Base-by-base conservation (phyloP, 1,284 basidiomycete species). In the Hypsizygus ulmarius region DNA sequence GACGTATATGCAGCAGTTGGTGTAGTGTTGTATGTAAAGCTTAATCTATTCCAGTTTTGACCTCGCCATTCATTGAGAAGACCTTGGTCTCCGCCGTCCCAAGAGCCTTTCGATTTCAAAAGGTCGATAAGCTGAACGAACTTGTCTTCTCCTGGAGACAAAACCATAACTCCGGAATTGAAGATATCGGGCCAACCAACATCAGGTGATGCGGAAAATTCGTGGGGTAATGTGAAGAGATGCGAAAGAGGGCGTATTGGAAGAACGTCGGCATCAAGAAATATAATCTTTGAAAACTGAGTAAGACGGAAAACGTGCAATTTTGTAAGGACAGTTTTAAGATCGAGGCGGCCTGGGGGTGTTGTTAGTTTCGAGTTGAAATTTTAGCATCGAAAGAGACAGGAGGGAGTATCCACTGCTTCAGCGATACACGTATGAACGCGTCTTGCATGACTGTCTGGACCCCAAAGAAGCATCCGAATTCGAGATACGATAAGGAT, bases 181-280 rank as follows among this genome's bases (percentile, higher is more conserved):
- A 99, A 98, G 51, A 96, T 94, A 67, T 99, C 96, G 33, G 96
- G 96, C 96, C 96, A 99, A 56, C 96, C 96, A 25, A 93, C 90
- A 67, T 99, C 96, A 4, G 96, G 93, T 12, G 85, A 89, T 8
- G 96, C 96, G 35, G 94, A 88, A 56, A 90, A 90, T 52, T 87
- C 84, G 62, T 87, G 73, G 10, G 84, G 77, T 42, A 87, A 67
- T 19, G 75, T 74, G 66, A 97, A 95, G n/a, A 97, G 81, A 65
- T 94, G 92, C 16, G 90, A 87, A 42, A 97, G 71, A 15, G 93
- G 88, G 12, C 84, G 82, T 42, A 97, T 77, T 38, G 95, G 93
- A 52, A 99, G 85, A 39, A 94, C 86, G 66, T 99, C 96, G 56
- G 96, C 94, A 69, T 99, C 96, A 50, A 99, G 83, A 69, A 96